These are phyloP conservation scores for Bacterosira constricta DNA, from an alignment of 108 stramenopile species.

Conservation along the genomic window DNA sequence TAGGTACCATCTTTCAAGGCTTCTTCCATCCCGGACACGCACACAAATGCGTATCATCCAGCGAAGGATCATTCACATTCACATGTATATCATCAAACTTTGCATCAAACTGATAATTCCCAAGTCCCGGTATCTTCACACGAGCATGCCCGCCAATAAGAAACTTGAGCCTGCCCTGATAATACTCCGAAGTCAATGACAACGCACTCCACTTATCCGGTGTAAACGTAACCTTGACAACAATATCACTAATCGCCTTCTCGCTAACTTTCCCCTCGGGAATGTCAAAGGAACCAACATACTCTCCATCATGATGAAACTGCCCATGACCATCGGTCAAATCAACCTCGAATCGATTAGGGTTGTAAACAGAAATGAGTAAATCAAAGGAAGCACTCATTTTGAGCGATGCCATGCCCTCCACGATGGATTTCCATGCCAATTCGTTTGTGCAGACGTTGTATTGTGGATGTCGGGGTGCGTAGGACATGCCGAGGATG, in stretches of 20 bases:
- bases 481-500: slow-evolving; percentile 56
- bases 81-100: slow-evolving; percentile 60
- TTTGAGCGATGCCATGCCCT: slow-evolving; percentile 70
- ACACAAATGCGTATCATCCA: slow-evolving; percentile 75
- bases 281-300: slow-evolving; percentile 80
- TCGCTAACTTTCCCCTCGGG: slow-evolving; percentile 55
- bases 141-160: slow-evolving; percentile 43
- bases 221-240: slow-evolving; percentile 71
- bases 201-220: slow-evolving; percentile 78
- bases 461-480: slow-evolving; percentile 72
- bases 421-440: slow-evolving; percentile 80
- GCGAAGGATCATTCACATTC: slow-evolving; percentile 59
- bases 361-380: slow-evolving; percentile 78
- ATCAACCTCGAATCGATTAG: slow-evolving; percentile 74
- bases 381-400: slow-evolving; percentile 82
- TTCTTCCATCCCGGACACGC: slow-evolving; percentile 75
- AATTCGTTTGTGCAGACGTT: slow-evolving; percentile 86
- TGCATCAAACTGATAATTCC: slow-evolving; percentile 53
- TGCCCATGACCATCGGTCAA: slow-evolving; percentile 67
- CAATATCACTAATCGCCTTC: slow-evolving; percentile 80
- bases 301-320: slow-evolving; percentile 67
- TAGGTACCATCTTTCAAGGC: no score
- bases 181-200: slow-evolving; percentile 74
- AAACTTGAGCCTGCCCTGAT: slow-evolving; percentile 59
- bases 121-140: slow-evolving; percentile 55